Base-by-base conservation (phyloP, 2,329 filamentous ascomycete genomes). In the Nigrospora oryzae region DNA sequence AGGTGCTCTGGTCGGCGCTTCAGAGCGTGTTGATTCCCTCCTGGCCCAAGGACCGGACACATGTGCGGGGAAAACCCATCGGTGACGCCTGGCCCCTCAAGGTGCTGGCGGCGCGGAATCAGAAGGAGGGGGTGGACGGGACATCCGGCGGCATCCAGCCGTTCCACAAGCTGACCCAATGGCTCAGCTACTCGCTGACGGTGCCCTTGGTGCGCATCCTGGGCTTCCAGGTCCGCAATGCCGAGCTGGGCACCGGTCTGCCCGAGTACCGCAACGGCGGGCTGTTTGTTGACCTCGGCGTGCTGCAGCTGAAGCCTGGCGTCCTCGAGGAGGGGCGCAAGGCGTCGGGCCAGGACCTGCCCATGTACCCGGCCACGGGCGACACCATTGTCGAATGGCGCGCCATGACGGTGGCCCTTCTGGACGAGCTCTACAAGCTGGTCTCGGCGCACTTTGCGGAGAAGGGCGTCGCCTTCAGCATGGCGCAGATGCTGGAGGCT, bases 151-250 rank as follows among this genome's bases (percentile, higher is more conserved):
- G 75, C 53, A 91, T 94, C 56, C 79, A 91, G 11, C 89, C 89
- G 0, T 95, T 95, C 69, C 90, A 96, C 71, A 95, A 95, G 67
- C 76, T 95, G 33, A 94, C 89, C 0, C 89, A 95, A 64, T 96
- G 90, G 90, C 82, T 96, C 45, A 88, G 86, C 41, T 95, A 95
- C 66, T 95, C 89, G 3, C 77, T 96, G 45, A 94, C 94, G 86
- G 84, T 89, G 19, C 89, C 89, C 0, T 94, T 95, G 84, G 79
- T 83, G 45, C 86, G 81, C 52, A 65, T 95, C 17, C 80, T 95
- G 55, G 79, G 84, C 46, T 82, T 94, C 47, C 81, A 89, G 52
- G 93, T 93, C 62, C 81, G 84, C 3, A 88, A 89, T 37, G 79
- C 81, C 2, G 86, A 94, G 49, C 74, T 94, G 7, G 74, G 95